phyloP scores from a whole-genome alignment of 2,329 filamentous ascomycete genomes.

The Harringtonia aguacate region DNA sequence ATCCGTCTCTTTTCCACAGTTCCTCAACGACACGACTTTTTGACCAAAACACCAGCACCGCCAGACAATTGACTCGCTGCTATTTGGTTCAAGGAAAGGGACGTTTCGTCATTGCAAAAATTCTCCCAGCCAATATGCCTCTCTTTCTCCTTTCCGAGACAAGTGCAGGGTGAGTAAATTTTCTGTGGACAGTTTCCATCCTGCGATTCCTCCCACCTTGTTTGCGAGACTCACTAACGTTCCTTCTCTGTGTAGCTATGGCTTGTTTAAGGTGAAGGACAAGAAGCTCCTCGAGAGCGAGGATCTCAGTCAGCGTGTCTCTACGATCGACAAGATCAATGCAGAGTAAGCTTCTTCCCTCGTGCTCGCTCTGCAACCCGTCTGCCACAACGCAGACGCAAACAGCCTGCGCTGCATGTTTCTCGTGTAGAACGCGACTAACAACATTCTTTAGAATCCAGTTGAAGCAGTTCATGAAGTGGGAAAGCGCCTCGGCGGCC shows the following conservation, averaged over 20 bases:
- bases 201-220: background rate
- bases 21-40: slow-evolving; percentile 9
- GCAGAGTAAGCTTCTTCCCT: slow-evolving; percentile 55
- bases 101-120: background rate
- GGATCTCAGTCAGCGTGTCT: slow-evolving; percentile 59
- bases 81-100: background rate
- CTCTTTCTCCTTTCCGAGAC: slow-evolving; percentile 92
- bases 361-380: background rate
- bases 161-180: slow-evolving; percentile 56
- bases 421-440: background rate
- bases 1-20: slow-evolving; percentile 8
- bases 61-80: background rate
- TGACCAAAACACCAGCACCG: background rate
- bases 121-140: slow-evolving; percentile 49
- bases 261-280: slow-evolving; percentile 95
- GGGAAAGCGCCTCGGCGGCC: slow-evolving; percentile 83
- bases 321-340: slow-evolving; percentile 73
- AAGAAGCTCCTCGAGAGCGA: slow-evolving; percentile 94
- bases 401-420: background rate
- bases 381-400: background rate
- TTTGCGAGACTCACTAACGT: slow-evolving; percentile 7
- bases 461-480: slow-evolving; percentile 95
- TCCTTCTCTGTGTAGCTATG: slow-evolving; percentile 63
- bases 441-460: slow-evolving; percentile 52
- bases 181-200: background rate